Percentiles rank a stretch among this genome's conserved stretches.
Conservation (phyloP, 108 stramenopile genomes). For the Cyclotella distinguenda region DNA sequence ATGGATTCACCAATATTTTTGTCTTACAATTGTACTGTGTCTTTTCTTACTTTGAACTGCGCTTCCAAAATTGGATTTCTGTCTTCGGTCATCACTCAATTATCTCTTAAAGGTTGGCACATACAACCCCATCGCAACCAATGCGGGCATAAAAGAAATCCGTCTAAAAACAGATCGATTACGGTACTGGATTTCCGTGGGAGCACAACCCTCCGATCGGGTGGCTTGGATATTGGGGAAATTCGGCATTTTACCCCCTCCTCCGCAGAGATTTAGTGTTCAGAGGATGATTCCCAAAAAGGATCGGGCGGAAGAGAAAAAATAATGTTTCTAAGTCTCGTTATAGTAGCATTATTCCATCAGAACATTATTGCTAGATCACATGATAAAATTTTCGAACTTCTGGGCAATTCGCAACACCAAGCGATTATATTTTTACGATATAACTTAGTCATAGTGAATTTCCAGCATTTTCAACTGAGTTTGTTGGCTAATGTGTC, state of each 20-base stretch:
- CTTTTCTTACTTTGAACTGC: too few species aligned
- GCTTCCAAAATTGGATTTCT: too few species aligned
- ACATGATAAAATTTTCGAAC: too few species aligned
- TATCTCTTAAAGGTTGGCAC: conserved; percentile 95
- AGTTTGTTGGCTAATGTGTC: too few species aligned
- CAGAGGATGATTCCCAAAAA: conserved; percentile 64
- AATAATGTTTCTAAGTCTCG: neutral
- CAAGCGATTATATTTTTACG: too few species aligned
- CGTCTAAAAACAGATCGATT: conserved; percentile 92
- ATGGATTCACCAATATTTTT: neutral
- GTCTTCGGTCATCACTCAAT: too few species aligned
- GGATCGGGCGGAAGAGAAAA: conserved; percentile 43
- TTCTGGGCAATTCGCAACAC: too few species aligned
- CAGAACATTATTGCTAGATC: too few species aligned
- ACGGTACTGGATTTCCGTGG: conserved; percentile 93
- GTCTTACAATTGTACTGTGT: too few species aligned
- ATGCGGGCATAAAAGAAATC: conserved; percentile 94
- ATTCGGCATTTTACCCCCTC: conserved; percentile 87
- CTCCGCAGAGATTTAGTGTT: conserved; percentile 62
- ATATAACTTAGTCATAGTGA: too few species aligned
- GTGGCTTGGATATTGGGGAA: conserved; percentile 96
- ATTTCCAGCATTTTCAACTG: too few species aligned
- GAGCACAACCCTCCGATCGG: conserved; percentile 94
- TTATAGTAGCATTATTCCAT: neutral
- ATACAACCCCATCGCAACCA: conserved; percentile 95